Base-by-base conservation (phyloP, 129 eudicot genomes). In the Arctium lappa region DNA sequence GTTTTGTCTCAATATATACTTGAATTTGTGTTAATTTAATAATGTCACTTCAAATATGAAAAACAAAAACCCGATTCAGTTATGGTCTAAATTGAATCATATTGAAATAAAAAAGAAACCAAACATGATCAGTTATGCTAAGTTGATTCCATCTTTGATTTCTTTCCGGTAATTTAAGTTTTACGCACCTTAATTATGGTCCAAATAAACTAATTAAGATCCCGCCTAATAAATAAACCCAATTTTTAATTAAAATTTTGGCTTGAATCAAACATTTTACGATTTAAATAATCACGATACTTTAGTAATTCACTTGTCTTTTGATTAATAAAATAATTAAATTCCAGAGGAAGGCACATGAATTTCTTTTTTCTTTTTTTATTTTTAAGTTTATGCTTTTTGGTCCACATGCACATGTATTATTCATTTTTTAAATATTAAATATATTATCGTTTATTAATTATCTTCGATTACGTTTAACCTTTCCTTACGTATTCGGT, bases 311-410 rank as follows among this genome's bases (percentile, higher is more conserved):
- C 1, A 46, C 56, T 46, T 46, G 56, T 46, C 27, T 15, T 33
- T 56, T 56, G 16, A 34, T n/a, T 80, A 50, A 80, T 73, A 56
- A 27, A 18, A 36, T 63, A 78, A 36, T 36, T 5, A 74, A 27
- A 74, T 12, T 30, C 68, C 37, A 82, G 76, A 82, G 8, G 76
- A 44, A 68, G 85, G 76, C 86, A 82, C 86, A 82, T 82, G 69
- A 76, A 82, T 82, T 56, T 69, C 77, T 65, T 66, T 44, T 33
- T 33, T 33, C 42, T 66, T 44, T 33, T 33, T 33, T n/a, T 36
- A 66, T 76, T 68, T 34, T 63, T 27, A 5, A 63, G 4, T 63
- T 7, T 63, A 76, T 44, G 76, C 76, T 74, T 68, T 69, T 50
- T 56, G 18, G 22, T 15, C 22, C 65, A 56, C 15, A 10, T 78